phyloP scores from a whole-genome alignment of 371 early-diverging fungal species.

The Mucor lusitanicus region DNA sequence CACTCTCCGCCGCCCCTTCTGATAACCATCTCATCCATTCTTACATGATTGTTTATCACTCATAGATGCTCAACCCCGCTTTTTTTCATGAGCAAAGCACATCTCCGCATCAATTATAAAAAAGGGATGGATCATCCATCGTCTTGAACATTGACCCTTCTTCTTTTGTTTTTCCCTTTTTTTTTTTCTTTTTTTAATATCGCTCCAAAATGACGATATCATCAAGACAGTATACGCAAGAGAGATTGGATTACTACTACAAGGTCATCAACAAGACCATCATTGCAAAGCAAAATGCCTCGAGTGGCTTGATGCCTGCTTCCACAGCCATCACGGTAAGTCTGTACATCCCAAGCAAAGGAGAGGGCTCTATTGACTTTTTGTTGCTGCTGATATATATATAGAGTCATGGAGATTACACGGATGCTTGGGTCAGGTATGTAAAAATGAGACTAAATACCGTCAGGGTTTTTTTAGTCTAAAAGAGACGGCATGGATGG shows the following conservation, averaged over 20 bases:
- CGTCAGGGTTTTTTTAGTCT: not conserved
- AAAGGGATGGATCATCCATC: not conserved
- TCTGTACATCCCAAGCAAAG: not conserved
- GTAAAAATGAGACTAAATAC: not conserved
- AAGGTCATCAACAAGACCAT: conserved; percentile 74
- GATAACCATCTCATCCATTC: not conserved
- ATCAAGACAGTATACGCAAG: conserved; percentile 16
- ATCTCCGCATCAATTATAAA: conserved; percentile 1
- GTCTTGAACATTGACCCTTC: not conserved
- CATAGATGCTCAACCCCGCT: not conserved
- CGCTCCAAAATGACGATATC: conserved; percentile 14
- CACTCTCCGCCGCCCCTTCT: not conserved
- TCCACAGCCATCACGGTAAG: conserved; percentile 79
- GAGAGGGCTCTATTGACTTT: not conserved
- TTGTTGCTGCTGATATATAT: conserved; percentile 2
- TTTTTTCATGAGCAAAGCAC: not conserved
- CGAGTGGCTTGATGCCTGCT: conserved; percentile 86
- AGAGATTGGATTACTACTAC: conserved; percentile 76
- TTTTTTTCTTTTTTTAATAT: not conserved
- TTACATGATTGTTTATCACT: conserved; percentile 1
- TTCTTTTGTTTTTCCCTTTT: conserved; percentile 4
- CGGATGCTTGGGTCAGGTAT: conserved; percentile 92
- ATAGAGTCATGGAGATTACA: conserved; percentile 78
- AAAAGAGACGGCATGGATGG: not conserved
- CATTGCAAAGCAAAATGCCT: conserved; percentile 75